Base-by-base conservation (phyloP, 179 eudicot genomes). In the Nepenthes alata region DNA sequence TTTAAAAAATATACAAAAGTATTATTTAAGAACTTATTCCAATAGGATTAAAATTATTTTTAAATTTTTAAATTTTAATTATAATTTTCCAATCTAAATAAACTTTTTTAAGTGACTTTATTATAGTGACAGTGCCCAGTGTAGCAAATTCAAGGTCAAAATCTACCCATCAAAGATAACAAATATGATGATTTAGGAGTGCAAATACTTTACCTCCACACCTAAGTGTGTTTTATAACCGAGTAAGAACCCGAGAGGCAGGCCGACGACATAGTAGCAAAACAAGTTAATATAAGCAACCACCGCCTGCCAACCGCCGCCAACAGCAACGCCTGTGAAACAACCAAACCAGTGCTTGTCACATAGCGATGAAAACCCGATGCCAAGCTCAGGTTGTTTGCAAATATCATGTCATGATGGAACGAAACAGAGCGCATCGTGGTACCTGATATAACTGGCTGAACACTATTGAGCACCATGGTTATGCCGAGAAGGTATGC, bases 281-380 rank as follows among this genome's bases (percentile, higher is more conserved):
- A 77, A 73, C 75, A 91, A 65, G 67, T 91, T 91, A 44, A 91
- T 82, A 55, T 80, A 89, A 63, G 96, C 96, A 63, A 91, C 91
- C 44, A 86, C 62, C 7, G 73, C 96, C 52, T 91, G 98, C 98
- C 96, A 91, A 36, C 98, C 98, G 69, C 96, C 96, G 57, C 98
- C 98, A 41, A 91, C 82, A 47, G 98, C 98, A 51, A 91, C 98
- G 44, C 98, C 97, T 90, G 69, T 35, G 70, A 16, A 16, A 45
- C 35, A 4, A 41, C 10, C 14, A 6, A 68, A 12, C 51, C 11
- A 16, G 2, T 55, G n/a, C 49, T 35, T 3, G 59, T 14, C 12
- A 14, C 36, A 15, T 5, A 35, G 38, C 8, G 5, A 7, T 41
- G 45, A 41, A 41, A 41, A 41, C 6, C 6, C 8, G 8, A 41